A percentile compares a stretch with the other conserved stretches of the same genome.
Conservation (phyloP, 305 asterid species). For the Fraxinus xanthoxyloides region DNA sequence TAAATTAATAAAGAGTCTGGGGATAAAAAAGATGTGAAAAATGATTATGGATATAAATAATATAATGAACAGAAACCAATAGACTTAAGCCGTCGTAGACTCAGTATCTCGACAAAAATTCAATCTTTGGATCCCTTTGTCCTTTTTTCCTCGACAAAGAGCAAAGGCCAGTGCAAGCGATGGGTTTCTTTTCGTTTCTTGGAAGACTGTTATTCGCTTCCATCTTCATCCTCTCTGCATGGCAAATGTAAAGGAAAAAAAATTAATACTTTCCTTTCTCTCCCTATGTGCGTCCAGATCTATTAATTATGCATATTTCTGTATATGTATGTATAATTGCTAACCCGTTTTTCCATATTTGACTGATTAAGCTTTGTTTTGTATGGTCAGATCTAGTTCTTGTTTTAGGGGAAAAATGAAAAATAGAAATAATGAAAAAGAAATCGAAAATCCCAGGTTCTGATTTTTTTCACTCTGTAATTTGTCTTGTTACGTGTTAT, state of each 20-base stretch:
- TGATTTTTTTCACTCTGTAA: not conserved
- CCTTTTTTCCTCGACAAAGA: not conserved
- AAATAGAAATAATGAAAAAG: not conserved
- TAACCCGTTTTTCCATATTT: not conserved
- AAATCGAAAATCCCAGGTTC: not conserved
- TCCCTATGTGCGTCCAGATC: not conserved
- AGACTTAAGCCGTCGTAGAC: not conserved
- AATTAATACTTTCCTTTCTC: not conserved
- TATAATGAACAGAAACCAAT: not conserved
- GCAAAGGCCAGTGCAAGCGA: not conserved
- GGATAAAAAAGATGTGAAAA: too few relatives aligned
- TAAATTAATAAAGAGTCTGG: too few relatives aligned
- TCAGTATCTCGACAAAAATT: not conserved
- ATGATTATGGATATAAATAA: too few relatives aligned
- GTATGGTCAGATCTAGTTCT: not conserved
- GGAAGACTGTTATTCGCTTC: constrained; percentile 6
- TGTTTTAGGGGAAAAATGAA: not conserved
- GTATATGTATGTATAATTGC: not conserved
- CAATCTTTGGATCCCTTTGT: not conserved
- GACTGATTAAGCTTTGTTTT: not conserved
- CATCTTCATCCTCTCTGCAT: constrained; percentile 1
- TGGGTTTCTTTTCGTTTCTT: not conserved
- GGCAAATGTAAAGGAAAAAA: not conserved
- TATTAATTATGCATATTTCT: not conserved
- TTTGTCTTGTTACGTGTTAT: not conserved